Base-by-base conservation (phyloP, 306 rosid species). In the Echinosophora koreensis region DNA sequence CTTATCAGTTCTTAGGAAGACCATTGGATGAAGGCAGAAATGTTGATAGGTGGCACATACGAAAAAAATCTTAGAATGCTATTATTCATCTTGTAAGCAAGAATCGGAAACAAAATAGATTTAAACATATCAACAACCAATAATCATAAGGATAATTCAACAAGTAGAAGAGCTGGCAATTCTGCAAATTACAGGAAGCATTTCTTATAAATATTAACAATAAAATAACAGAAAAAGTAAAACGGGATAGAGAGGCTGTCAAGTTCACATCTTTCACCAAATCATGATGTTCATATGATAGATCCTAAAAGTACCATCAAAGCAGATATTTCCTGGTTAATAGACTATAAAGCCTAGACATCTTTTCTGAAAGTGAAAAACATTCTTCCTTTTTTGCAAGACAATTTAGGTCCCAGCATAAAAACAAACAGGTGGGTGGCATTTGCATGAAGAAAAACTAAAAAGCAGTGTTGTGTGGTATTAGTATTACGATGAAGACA, bases 401-500 rank as follows among this genome's bases (percentile, higher is more conserved):
- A 17, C 30, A 64, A n/a, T n/a, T n/a, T n/a, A n/a, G n/a, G n/a
- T n/a, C n/a, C n/a, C n/a, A n/a, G 77, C 63, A 80, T 71, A 49
- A 80, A 68, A 11, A 50, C 69, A 73, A 84, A 77, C 78, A 77
- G 83, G 78, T 77, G 47, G 71, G 67, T 0, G 39, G 71, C 80
- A 81, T 58, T 71, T 27, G 41, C 2, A 5, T 32, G 73, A 30
- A 30, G 3, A 2, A 30, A 30, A 30, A 30, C 0, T 30, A 30
- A 30, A 3, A 30, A 30, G 32, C 32, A 30, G 32, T 0, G 32
- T 30, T 1, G 32, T 2, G 32, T 22, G 22, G 22, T 22, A 22
- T 22, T 22, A 30, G 32, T 30, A 30, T 41, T 41, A 41, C 97
- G 71, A 86, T 54, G 87, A 93, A 93, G 14, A 93, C 93, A 30